Percentiles rank a stretch among this genome's conserved stretches.
These are phyloP conservation scores for Colletotrichum liriopes DNA, from an alignment of 2,329 filamentous ascomycete genomes.

Conservation along the genomic window DNA sequence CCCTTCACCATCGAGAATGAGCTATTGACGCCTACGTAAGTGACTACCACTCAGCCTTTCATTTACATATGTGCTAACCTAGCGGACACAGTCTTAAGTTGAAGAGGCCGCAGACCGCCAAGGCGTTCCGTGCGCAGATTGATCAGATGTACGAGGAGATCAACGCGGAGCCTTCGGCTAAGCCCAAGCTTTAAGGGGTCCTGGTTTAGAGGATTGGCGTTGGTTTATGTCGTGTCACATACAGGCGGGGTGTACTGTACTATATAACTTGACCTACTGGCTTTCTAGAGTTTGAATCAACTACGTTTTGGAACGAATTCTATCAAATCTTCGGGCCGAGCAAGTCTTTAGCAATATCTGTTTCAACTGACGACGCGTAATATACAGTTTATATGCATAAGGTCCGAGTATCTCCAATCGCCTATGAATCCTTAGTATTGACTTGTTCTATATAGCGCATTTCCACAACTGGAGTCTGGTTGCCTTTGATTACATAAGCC, in stretches of 20 bases:
- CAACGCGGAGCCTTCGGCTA: slow-evolving; percentile 56
- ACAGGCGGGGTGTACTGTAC: slow-evolving; percentile 27
- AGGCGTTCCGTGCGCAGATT: slow-evolving; percentile 68
- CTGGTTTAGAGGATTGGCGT: slow-evolving; percentile 18
- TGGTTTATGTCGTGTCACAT: slow-evolving; percentile 28
- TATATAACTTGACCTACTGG: slow-evolving; percentile 27
- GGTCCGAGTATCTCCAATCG: neutral
- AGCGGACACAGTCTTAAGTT: slow-evolving; percentile 67
- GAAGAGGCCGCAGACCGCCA: slow-evolving; percentile 71
- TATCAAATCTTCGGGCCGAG: too few relatives aligned
- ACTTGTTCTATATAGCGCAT: too few relatives aligned
- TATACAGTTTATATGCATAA: neutral
- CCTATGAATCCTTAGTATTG: neutral
- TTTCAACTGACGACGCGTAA: neutral
- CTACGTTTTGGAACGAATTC: neutral
- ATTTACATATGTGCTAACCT: slow-evolving; percentile 41
- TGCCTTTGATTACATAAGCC: neutral
- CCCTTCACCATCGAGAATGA: slow-evolving; percentile 96
- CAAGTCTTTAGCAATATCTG: too few relatives aligned
- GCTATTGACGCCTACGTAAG: slow-evolving; percentile 89
- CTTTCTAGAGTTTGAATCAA: slow-evolving; percentile 16
- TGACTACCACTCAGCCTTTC: slow-evolving; percentile 45
- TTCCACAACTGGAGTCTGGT: too few relatives aligned
- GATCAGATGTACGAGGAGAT: slow-evolving; percentile 72
- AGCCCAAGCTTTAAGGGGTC: slow-evolving; percentile 61